Conservation (phyloP, 129 eudicot species). For the Logfia minima region DNA sequence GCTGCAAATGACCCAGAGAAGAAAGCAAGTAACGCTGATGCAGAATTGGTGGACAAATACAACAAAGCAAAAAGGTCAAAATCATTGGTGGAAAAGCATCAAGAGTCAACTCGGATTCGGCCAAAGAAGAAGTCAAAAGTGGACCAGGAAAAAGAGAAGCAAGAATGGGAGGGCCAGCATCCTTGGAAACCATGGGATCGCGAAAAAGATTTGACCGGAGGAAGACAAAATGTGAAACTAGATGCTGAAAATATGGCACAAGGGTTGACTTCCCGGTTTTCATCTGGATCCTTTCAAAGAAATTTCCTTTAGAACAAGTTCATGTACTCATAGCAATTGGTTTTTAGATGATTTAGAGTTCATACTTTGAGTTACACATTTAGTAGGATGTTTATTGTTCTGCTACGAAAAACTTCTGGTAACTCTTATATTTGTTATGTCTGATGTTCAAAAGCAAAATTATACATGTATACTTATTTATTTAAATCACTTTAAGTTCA, state of each 20-base stretch:
- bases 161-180: constrained; percentile 89
- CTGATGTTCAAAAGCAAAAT: not conserved
- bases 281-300: constrained; percentile 87
- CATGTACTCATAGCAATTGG: not conserved
- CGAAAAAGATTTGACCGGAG: constrained; percentile 89
- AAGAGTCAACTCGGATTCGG: constrained; percentile 49
- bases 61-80: constrained; percentile 87
- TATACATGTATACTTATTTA: not conserved
- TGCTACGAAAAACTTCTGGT: not conserved
- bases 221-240: constrained; percentile 77
- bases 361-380: not conserved
- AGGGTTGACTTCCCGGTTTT: constrained; percentile 79
- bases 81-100: constrained; percentile 87
- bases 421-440: not conserved
- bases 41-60: constrained; percentile 83
- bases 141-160: constrained; percentile 40
- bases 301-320: constrained; percentile 56
- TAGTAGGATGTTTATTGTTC: not conserved
- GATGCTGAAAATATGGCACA: constrained; percentile 74
- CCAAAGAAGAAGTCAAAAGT: constrained; percentile 54
- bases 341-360: constrained; percentile 11
- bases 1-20: constrained; percentile 56
- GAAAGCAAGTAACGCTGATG: constrained; percentile 47
- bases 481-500: not conserved
- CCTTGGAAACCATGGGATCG: constrained; percentile 99